Base-by-base conservation (phyloP, 345 rosid species). In the Lumnitzera littorea region DNA sequence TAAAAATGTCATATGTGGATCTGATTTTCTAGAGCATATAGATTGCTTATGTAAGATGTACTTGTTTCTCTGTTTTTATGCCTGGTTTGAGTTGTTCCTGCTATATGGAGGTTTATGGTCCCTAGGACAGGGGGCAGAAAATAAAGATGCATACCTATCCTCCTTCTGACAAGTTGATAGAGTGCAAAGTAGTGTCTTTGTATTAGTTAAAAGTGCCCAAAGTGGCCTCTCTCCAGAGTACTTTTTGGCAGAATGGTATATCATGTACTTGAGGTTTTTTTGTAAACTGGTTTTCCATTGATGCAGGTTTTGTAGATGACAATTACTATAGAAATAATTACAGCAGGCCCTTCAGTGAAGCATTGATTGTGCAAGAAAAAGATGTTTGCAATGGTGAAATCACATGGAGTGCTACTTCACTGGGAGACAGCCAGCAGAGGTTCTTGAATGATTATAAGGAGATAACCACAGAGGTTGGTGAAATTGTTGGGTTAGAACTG, bases 271-370 rank as follows among this genome's bases (percentile, higher is more conserved):
- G 5, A 4, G 43, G 43, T 9, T 36, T 9, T 36, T 36, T 36
- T 36, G 43, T 36, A 4, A 36, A 36, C 43, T 36, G 43, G 7
- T 36, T 36, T 36, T 36, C 43, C 10, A 50, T 51, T 15, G 36
- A 17, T 82, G 72, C 84, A 91, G 96, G 57, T 66, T 50, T 57
- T 62, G 69, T 73, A 68, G 92, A 84, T 54, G 82, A 80, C 53
- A 61, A 58, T 53, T 66, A 67, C 75, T 72, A 74, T 46, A 77
- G 70, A 70, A 83, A 74, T 71, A 63, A 61, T 62, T 85, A 74
- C 53, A 86, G 78, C 65, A 70, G 69, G 51, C 75, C 82, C 27
- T 53, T 59, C 51, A 70, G 53, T 67, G 64, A 75, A 67, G 94
- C 84, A 64, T 64, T 63, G n/a, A 56, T 69, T 56, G 13, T 67